phyloP scores from a whole-genome alignment of 306 rosid genomes.

The Elaeagnus macrophylla region DNA sequence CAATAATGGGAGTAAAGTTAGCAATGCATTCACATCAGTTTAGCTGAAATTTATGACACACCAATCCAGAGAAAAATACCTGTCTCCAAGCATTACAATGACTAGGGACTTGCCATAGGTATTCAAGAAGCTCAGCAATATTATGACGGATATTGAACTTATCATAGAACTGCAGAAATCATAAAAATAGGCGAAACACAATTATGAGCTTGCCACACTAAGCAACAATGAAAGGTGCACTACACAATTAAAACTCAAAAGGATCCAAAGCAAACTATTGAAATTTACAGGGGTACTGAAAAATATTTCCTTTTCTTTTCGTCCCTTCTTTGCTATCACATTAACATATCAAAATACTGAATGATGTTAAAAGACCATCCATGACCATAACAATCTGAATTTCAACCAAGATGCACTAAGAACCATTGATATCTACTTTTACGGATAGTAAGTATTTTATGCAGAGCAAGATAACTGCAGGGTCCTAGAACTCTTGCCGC shows the following conservation, averaged over 20 bases:
- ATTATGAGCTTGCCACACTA: conserved; percentile 7
- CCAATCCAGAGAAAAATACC: conserved; percentile 32
- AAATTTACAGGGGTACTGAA: background rate
- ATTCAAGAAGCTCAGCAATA: conserved; percentile 95
- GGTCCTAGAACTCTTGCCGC: too few relatives aligned
- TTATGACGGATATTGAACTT: conserved; percentile 97
- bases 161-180: conserved; percentile 74
- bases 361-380: too few relatives aligned
- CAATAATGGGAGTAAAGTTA: background rate
- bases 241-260: conserved; percentile 3
- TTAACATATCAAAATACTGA: too few relatives aligned
- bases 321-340: too few relatives aligned
- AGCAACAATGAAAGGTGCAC: conserved; percentile 15
- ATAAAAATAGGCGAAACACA: conserved; percentile 26
- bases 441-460: too few relatives aligned
- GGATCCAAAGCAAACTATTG: background rate
- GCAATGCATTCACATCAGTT: background rate
- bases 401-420: too few relatives aligned
- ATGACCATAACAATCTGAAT: background rate
- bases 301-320: background rate
- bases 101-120: conserved; percentile 98
- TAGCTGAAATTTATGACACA: background rate
- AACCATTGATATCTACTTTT: too few relatives aligned
- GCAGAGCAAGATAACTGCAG: too few relatives aligned
- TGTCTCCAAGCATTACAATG: conserved; percentile 97